phyloP scores from a whole-genome alignment of 768 basidiomycete species.

The Hortiboletus campestris region DNA sequence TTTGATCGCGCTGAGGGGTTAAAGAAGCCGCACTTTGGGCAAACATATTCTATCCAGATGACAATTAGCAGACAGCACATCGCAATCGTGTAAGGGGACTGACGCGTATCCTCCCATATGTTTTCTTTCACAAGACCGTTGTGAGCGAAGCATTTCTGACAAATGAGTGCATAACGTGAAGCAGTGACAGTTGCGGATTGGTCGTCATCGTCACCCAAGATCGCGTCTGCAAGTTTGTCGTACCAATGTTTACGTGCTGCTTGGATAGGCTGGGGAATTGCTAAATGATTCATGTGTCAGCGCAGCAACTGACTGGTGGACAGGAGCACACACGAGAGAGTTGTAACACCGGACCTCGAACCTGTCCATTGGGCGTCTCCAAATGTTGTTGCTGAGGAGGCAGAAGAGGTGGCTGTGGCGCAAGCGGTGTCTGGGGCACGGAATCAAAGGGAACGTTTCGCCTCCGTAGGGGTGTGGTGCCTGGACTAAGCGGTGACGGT shows the following conservation, averaged over 20 bases:
- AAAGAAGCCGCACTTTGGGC: conserved; percentile 84
- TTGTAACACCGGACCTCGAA: conserved; percentile 31
- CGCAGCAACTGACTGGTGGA: not conserved
- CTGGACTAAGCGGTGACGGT: conserved; percentile 30
- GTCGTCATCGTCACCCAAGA: conserved; percentile 76
- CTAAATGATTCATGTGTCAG: conserved; percentile 25
- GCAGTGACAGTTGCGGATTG: conserved; percentile 37
- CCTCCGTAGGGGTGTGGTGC: conserved; percentile 42
- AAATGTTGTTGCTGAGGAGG: conserved; percentile 12
- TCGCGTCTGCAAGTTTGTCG: conserved; percentile 83
- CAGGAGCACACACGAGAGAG: conserved; percentile 37
- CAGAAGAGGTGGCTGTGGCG: conserved; percentile 27
- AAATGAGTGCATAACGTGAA: conserved; percentile 79
- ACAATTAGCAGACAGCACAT: not conserved
- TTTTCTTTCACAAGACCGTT: conserved; percentile 86
- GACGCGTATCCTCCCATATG: conserved; percentile 80
- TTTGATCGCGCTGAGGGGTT: conserved; percentile 50
- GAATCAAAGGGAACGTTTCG: conserved; percentile 34
- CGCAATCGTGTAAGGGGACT: conserved; percentile 33
- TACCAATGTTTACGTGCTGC: conserved; percentile 76
- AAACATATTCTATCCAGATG: conserved; percentile 65
- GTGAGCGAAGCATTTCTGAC: conserved; percentile 82
- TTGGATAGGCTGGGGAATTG: conserved; percentile 38
- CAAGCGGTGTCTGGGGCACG: conserved; percentile 32
- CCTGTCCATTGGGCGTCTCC: conserved; percentile 24